Evolutionary conservation across 169 alveolate species (phyloP), one percentile per base, ranked within the genome.

Genomic region (Plasmodium malariae): DNA sequence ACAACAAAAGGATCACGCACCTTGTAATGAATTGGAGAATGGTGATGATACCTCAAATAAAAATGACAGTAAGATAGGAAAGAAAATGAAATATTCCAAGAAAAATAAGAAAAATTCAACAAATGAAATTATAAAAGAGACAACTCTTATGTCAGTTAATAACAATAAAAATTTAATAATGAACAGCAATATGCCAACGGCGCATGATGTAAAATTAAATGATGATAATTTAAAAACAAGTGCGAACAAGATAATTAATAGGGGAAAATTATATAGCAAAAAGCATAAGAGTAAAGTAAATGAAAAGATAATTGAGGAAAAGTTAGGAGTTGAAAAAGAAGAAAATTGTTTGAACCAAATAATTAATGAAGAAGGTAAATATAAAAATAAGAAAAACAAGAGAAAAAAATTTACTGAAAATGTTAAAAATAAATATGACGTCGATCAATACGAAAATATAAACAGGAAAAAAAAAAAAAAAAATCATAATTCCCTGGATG

Each of bases 291-390:
- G 19, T 14, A 28, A 6, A 67, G 19, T 49, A 67, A 30, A 12
- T 36, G 43, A 49, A 67, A 67, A 67, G 21, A n/a, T 5, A 6
- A 1, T 3, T 9, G 3, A 36, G 11, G 55, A 67, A 14, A 51
- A 26, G 12, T 37, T 6, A 4, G 4, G n/a, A 17, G 49, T 2
- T 28, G 68, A 51, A 71, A 28, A 30, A 51, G 28, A 51, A 24
- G 86, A 71, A 21, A 24, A 24, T 36, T 60, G 28, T 21, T 21
- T 28, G 68, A 51, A 71, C 17, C 26, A 30, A 11, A 19, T 37
- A 28, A n/a, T 17, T 62, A 45, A 43, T 62, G 74, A 45, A 69
- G 62, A 69, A 69, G 28, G 43, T 55, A 43, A 60, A 59, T n/a
- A 67, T 62, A 76, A 76, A 62, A 67, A 17, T 14, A 36, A 60